Base-by-base conservation (phyloP, 306 rosid species). In the Vigna radiata region DNA sequence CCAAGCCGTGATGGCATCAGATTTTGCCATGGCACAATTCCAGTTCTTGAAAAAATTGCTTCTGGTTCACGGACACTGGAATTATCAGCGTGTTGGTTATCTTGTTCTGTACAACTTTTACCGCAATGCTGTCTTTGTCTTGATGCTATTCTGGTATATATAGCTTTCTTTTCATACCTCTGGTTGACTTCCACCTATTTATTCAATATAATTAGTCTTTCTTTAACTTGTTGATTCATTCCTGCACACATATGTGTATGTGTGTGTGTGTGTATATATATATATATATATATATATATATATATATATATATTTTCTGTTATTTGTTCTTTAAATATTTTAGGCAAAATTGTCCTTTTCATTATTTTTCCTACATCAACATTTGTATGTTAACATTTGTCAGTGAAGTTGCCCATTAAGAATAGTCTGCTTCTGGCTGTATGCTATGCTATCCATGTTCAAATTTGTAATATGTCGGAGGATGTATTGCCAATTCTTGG, bases 1-100 rank as follows among this genome's bases (percentile, higher is more conserved):
- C 76, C 97, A 93, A 81, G 97, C 97, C 31, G 97, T 93, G 71
- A 93, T 93, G 97, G 97, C 97, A 55, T 87, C 97, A 31, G 97
- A 93, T 86, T 93, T 93, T 85, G 89, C 97, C 29, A 90, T 93
- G 97, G 97, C 94, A 59, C 97, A 93, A 73, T 93, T 93, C 82
- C 88, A 75, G 49, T 93, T 90, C 81, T 29, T 93, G 81, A 89
- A 86, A 76, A 87, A 81, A 75, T 83, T 93, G 68, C 90, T 93
- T 65, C 79, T 93, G 76, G 97, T 93, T 52, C 97, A 93, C 85
- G 97, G 97, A 31, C 97, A 93, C 86, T 93, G 96, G 97, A 93
- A 93, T 83, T 93, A 93, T 84, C 96, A 93, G 77, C 92, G 97
- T 66, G 71, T 93, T 81, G 92, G 94, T 68, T 90, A 93, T 72